Percentiles rank a stretch among this genome's conserved stretches.
These are phyloP conservation scores for Rubroboletus satanas DNA, from an alignment of 768 basidiomycete species.

Conservation along the genomic window DNA sequence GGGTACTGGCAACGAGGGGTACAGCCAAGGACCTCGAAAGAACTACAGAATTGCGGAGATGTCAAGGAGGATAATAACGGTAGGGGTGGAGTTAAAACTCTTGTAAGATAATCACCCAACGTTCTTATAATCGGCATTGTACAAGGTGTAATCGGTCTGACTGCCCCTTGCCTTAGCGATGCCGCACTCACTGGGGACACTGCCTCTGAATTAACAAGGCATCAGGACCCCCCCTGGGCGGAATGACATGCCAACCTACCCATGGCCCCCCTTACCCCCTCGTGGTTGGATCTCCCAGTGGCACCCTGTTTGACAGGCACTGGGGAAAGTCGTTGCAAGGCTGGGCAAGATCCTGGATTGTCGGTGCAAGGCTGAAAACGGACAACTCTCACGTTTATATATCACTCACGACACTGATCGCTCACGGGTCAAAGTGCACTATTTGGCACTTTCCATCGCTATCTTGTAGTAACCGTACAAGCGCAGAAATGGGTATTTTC, in stretches of 20 bases:
- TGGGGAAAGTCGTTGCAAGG: constrained; percentile 23
- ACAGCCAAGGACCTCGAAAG: constrained; percentile 14
- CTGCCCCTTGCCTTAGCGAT: constrained; percentile 33
- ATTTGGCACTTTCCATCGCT: constrained; percentile 11
- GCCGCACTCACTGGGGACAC: constrained; percentile 33
- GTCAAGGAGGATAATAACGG: constrained; percentile 25
- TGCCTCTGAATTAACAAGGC: constrained; percentile 30
- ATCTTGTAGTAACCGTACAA: constrained; percentile 24
- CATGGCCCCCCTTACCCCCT: constrained; percentile 23
- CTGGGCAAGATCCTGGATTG: constrained; percentile 30
- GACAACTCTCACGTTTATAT: constrained; percentile 33
- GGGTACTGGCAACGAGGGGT: constrained; percentile 8
- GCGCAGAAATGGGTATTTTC: constrained; percentile 9
- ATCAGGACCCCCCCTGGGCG: constrained; percentile 26
- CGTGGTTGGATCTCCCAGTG: constrained; percentile 23
- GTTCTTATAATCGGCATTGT: constrained; percentile 35
- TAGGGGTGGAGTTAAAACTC: constrained; percentile 37
- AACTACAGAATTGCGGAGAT: constrained; percentile 12
- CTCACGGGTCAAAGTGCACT: constrained; percentile 20
- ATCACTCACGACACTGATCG: constrained; percentile 34
- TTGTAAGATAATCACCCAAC: constrained; percentile 32
- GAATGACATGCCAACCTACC: constrained; percentile 36
- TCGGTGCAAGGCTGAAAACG: constrained; percentile 25
- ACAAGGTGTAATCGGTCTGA: constrained; percentile 23
- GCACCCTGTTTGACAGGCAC: constrained; percentile 33